Conservation (phyloP, 352 stramenopile species). For the Phytophthora cryptogea region DNA sequence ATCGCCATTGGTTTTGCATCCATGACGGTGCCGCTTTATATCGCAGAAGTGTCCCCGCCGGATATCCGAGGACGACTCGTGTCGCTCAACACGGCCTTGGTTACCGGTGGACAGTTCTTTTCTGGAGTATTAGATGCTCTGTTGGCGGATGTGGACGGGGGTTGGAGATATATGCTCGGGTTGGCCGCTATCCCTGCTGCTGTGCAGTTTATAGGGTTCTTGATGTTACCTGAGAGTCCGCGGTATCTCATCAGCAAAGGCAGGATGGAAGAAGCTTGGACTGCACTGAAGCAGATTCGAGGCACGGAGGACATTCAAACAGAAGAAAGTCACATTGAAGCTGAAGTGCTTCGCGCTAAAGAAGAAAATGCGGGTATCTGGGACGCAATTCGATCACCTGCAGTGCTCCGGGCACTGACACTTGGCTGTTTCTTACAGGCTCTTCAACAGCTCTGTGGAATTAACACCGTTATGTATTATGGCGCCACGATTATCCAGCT, state of each 20-base stretch:
- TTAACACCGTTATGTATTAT: slow-evolving; percentile 92
- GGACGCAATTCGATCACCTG: slow-evolving; percentile 37
- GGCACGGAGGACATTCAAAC: slow-evolving; percentile 52
- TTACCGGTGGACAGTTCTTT: slow-evolving; percentile 84
- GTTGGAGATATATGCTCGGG: slow-evolving; percentile 86
- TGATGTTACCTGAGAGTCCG: slow-evolving; percentile 76
- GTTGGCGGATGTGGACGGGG: slow-evolving; percentile 51
- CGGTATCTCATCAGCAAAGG: slow-evolving; percentile 63
- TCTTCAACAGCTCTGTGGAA: slow-evolving; percentile 72
- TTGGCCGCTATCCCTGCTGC: slow-evolving; percentile 65
- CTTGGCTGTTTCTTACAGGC: slow-evolving; percentile 58
- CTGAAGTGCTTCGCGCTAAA: slow-evolving; percentile 44
- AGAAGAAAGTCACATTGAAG: slow-evolving; percentile 65
- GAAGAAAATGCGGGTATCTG: slow-evolving; percentile 37
- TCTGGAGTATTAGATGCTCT: slow-evolving; percentile 61
- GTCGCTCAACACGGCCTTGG: slow-evolving; percentile 74
- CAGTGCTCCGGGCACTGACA: slow-evolving; percentile 29
- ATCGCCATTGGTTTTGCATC: slow-evolving; percentile 76
- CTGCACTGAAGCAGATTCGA: slow-evolving; percentile 55
- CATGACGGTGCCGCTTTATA: slow-evolving; percentile 84
- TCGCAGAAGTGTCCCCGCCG: slow-evolving; percentile 74
- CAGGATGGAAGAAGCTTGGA: slow-evolving; percentile 47
- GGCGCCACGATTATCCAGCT: slow-evolving; percentile 83
- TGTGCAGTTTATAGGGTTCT: slow-evolving; percentile 73
- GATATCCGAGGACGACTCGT: slow-evolving; percentile 70